Evolutionary conservation across 2,329 filamentous ascomycete genomes (phyloP).

Genomic region (Helotiales sp.): DNA sequence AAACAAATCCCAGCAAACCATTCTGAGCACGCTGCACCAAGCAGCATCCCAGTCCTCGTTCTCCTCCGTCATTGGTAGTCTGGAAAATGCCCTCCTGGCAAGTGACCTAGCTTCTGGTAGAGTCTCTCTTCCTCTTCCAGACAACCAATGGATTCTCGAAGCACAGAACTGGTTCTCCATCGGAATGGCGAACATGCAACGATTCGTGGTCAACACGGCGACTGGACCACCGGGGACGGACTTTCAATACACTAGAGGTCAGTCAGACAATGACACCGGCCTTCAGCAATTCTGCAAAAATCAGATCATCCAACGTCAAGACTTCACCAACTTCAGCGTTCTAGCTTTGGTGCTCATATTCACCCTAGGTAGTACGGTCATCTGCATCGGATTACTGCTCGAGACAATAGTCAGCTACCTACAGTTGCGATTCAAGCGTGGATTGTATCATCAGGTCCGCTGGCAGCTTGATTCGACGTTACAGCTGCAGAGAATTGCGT

Average conservation of each 20-base stretch:
- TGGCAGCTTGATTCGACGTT: constrained; percentile 3
- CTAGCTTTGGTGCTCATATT: background rate
- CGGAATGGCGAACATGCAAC: background rate
- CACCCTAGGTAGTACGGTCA: background rate
- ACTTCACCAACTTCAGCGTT: background rate
- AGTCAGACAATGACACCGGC: background rate
- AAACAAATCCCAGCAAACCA: no score
- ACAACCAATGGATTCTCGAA: background rate
- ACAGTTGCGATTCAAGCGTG: background rate
- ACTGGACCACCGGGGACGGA: background rate
- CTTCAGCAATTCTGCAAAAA: background rate
- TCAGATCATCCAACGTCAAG: background rate
- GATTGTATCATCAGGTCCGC: background rate
- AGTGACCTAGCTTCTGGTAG: background rate
- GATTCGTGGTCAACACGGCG: background rate
- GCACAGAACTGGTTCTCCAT: background rate
- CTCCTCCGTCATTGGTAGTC: no score
- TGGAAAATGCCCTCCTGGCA: background rate
- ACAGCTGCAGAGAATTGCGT: constrained; percentile 8
- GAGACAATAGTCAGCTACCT: background rate
- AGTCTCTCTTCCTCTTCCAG: background rate
- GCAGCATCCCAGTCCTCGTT: no score
- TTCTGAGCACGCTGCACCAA: no score
- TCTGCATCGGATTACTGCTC: background rate
- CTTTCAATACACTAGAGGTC: background rate